These are phyloP conservation scores for Nissolia schottii DNA, from an alignment of 306 rosid species.

Conservation along the genomic window DNA sequence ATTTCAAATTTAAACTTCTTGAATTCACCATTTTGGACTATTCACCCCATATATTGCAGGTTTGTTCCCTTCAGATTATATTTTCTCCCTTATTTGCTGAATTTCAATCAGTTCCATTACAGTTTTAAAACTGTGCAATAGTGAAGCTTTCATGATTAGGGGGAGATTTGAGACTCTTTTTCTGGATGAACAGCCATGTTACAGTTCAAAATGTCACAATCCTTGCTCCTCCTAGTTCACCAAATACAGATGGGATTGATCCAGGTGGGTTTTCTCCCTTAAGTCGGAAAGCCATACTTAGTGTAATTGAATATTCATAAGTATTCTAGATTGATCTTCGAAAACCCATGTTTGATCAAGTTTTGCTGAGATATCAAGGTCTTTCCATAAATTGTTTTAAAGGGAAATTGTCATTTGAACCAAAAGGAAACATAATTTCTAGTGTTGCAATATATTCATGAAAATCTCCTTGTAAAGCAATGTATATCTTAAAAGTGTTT, in stretches of 20 bases:
- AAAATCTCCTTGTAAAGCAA: not conserved
- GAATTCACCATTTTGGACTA: conserved; percentile 75
- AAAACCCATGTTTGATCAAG: not conserved
- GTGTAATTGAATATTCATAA: not conserved
- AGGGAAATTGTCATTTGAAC: not conserved
- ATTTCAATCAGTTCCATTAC: conserved; percentile 18
- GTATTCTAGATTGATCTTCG: not conserved
- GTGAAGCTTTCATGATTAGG: conserved; percentile 42
- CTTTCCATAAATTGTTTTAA: not conserved
- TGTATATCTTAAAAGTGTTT: not conserved
- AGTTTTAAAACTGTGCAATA: conserved; percentile 36
- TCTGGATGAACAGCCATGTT: conserved; percentile 64
- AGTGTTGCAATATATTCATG: not conserved
- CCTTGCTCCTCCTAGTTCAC: conserved; percentile 63
- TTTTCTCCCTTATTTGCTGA: conserved; percentile 11
- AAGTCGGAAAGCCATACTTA: not conserved
- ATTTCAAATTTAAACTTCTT: conserved; percentile 63
- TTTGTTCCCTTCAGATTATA: conserved; percentile 32
- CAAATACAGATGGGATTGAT: conserved; percentile 72
- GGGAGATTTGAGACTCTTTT: conserved; percentile 47
- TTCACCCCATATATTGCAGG: conserved; percentile 89
- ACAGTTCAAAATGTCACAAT: conserved; percentile 54
- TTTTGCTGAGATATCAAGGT: not conserved
- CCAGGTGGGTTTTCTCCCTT: conserved; percentile 49
- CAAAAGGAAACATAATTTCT: not conserved